A percentile compares a stretch with the other conserved stretches of the same genome.
Evolutionary conservation across 306 rosid species (phyloP).

Genomic region (Quillaja saponaria): DNA sequence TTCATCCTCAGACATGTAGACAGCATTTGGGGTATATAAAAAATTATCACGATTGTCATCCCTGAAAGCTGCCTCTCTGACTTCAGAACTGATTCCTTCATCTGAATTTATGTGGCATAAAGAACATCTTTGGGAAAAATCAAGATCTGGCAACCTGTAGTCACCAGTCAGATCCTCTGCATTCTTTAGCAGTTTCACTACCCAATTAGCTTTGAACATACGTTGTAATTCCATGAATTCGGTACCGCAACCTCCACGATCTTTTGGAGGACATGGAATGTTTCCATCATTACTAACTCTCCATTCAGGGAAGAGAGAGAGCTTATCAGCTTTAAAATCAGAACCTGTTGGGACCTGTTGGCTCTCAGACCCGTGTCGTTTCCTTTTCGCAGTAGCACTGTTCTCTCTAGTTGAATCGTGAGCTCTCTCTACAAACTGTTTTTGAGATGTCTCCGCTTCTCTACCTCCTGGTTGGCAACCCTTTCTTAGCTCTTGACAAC

Average conservation of each 20-base stretch:
- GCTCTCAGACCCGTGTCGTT: conserved; percentile 36
- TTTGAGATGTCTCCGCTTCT: conserved; percentile 44
- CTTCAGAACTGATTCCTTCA: conserved; percentile 31
- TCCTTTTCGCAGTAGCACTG: conserved; percentile 22
- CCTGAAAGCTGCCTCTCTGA: conserved; percentile 57
- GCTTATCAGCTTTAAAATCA: conserved; percentile 27
- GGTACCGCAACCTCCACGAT: conserved; percentile 57
- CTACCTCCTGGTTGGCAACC: conserved; percentile 37
- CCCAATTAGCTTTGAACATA: conserved; percentile 55
- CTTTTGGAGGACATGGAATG: conserved; percentile 60
- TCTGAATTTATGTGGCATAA: conserved; percentile 36
- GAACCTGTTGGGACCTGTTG: conserved; percentile 22
- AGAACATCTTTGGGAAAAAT: conserved; percentile 44
- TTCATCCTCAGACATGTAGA: conserved; percentile 36
- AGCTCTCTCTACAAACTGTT: conserved; percentile 30
- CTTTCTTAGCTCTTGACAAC: conserved; percentile 57
- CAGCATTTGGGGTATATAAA: conserved; percentile 58
- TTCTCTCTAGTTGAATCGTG: conserved; percentile 20
- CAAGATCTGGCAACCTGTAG: conserved; percentile 45
- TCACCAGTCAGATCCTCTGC: conserved; percentile 44
- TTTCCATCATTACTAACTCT: conserved; percentile 48
- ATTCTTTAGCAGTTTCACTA: conserved; percentile 39
- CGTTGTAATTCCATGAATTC: conserved; percentile 45
- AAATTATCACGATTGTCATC: conserved; percentile 47
- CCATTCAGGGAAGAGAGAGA: conserved; percentile 39